Evolutionary conservation across 2,329 filamentous ascomycete species (phyloP).

Genomic region (Aspergillus sp.): DNA sequence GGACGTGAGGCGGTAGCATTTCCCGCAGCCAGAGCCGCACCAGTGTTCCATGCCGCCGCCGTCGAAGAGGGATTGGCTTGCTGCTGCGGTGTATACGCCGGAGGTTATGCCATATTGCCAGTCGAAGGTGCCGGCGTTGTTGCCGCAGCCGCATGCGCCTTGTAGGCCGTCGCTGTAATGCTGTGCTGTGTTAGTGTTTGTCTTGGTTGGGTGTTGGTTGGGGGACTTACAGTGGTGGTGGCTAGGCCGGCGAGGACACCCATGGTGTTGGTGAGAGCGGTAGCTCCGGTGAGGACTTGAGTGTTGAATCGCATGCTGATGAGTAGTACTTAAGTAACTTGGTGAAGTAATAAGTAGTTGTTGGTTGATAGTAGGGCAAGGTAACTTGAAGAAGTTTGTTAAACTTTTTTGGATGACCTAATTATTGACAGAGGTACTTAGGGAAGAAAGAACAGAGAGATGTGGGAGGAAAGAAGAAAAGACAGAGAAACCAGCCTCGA

Average conservation of each 20-base stretch:
- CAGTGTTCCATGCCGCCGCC: constrained; percentile 16
- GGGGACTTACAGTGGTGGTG: constrained; percentile 6
- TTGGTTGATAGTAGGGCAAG: not conserved
- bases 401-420: not conserved
- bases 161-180: constrained; percentile 11
- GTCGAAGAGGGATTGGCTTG: constrained; percentile 26
- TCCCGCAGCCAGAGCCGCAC: constrained; percentile 28
- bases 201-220: not conserved
- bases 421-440: not conserved
- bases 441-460: not conserved
- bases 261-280: not conserved
- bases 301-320: not conserved
- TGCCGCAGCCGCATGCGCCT: constrained; percentile 12
- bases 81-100: constrained; percentile 24
- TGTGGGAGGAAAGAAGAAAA: not conserved
- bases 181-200: not conserved
- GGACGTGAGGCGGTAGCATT: constrained; percentile 26
- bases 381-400: not conserved
- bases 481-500: not conserved
- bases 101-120: constrained; percentile 4
- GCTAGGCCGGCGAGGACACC: not conserved
- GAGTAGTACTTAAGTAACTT: not conserved
- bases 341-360: not conserved
- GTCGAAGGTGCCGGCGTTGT: constrained; percentile 1
- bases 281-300: not conserved